These are phyloP conservation scores for Chaetomiaceae sp. DNA, from an alignment of 2,329 filamentous ascomycete genomes.

Conservation along the genomic window DNA sequence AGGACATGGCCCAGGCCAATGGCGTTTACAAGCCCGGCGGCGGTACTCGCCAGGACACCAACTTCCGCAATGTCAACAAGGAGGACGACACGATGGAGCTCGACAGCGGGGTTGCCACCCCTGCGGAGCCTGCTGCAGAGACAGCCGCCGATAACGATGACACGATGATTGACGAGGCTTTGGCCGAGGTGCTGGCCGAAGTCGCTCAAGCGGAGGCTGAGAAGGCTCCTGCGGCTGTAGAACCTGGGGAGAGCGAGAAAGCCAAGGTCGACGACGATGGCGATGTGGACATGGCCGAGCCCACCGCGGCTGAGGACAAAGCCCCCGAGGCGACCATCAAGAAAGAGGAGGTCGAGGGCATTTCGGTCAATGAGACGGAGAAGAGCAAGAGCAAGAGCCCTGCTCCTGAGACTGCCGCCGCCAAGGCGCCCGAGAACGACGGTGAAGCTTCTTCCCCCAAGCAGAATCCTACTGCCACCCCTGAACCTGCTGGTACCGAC, in stretches of 20 bases:
- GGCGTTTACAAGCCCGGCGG: conserved; percentile 56
- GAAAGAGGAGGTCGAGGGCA: conserved; percentile 36
- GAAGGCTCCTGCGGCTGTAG: neutral
- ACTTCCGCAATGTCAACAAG: conserved; percentile 40
- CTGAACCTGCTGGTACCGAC: neutral
- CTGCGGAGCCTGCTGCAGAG: conserved; percentile 15
- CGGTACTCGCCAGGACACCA: conserved; percentile 46
- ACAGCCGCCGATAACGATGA: conserved; percentile 23
- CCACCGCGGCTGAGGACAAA: conserved; percentile 24
- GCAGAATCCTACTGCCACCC: conserved; percentile 2
- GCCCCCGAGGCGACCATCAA: conserved; percentile 35
- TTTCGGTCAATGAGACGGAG: conserved; percentile 16
- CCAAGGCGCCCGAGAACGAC: neutral
- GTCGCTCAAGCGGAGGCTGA: conserved; percentile 28
- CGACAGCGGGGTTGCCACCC: conserved; percentile 24
- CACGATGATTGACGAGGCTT: conserved; percentile 23
- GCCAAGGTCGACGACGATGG: conserved; percentile 43
- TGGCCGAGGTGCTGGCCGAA: conserved; percentile 7
- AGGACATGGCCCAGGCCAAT: conserved; percentile 69
- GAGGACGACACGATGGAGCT: conserved; percentile 25
- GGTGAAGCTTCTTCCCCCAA: neutral
- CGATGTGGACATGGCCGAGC: conserved; percentile 47
- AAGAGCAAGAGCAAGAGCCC: conserved; percentile 10
- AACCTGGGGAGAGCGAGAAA: neutral
- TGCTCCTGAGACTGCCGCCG: conserved; percentile 4